Conservation (phyloP, 176 grass and related monocot species). For the Triticum turgidum region DNA sequence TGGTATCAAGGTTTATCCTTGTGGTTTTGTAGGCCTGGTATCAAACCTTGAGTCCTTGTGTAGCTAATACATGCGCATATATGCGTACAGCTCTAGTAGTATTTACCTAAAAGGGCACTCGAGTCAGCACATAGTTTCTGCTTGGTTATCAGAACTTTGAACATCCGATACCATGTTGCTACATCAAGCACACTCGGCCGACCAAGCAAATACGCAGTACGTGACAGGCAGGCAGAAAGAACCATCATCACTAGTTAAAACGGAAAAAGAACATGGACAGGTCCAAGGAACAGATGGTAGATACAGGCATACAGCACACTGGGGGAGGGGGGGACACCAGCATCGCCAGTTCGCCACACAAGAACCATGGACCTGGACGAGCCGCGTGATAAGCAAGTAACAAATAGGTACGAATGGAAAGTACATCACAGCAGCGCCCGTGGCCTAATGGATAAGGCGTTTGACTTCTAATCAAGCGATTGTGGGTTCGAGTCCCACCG, state of each 20-base stretch:
- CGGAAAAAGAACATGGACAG: no score
- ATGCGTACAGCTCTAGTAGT: no score
- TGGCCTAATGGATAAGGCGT: slow-evolving; percentile 84
- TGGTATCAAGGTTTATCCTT: background rate
- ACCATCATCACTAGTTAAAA: no score
- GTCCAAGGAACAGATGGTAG: no score
- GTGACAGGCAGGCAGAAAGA: no score
- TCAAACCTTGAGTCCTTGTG: background rate
- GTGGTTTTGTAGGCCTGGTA: background rate
- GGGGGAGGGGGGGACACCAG: no score
- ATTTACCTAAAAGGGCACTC: background rate
- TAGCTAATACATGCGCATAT: no score
- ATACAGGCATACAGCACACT: no score
- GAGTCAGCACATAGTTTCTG: background rate
- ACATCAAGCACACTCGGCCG: background rate
- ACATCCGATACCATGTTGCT: background rate
- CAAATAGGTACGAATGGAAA: fast-evolving
- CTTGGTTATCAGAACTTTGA: background rate
- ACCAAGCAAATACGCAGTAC: no score
- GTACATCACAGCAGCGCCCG: slow-evolving; percentile 28
- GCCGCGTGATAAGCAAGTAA: fast-evolving
- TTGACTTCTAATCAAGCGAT: slow-evolving; percentile 66
- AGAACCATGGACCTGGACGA: background rate
- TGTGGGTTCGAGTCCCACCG: slow-evolving; percentile 71
- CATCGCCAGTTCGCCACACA: no score